A percentile compares a stretch with the other conserved stretches of the same genome.
Evolutionary conservation across 768 basidiomycete genomes (phyloP).

Genomic region (Phylloporus arenicola): DNA sequence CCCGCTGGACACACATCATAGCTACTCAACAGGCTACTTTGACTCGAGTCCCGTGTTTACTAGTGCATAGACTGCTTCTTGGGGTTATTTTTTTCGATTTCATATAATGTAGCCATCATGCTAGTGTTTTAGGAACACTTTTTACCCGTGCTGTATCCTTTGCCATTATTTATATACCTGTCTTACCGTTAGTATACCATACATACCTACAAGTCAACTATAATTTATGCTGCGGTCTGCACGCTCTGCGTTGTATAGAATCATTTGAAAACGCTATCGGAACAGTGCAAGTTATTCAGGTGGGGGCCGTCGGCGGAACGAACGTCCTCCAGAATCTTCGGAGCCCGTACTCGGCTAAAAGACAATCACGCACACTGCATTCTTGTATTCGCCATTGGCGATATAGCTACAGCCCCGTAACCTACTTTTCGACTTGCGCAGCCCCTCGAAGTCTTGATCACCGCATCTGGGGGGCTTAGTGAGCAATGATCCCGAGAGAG

Average conservation of each 20-base stretch:
- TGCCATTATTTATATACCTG: slow-evolving; percentile 20
- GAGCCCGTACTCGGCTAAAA: neutral
- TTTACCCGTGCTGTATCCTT: slow-evolving; percentile 24
- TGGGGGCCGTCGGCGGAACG: neutral
- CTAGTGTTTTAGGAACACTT: slow-evolving; percentile 14
- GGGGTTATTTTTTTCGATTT: neutral
- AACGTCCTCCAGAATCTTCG: neutral
- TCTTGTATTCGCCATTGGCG: neutral
- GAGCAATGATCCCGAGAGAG: neutral
- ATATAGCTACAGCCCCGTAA: neutral
- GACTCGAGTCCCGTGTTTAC: slow-evolving; percentile 22
- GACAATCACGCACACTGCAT: neutral
- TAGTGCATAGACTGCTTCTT: slow-evolving; percentile 13
- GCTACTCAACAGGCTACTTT: slow-evolving; percentile 18
- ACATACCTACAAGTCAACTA: neutral
- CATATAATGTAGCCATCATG: slow-evolving; percentile 21
- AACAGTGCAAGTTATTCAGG: neutral
- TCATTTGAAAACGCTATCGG: neutral
- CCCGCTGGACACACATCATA: slow-evolving; percentile 18
- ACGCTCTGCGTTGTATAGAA: neutral
- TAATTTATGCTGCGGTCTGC: slow-evolving; percentile 16
- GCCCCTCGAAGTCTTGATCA: neutral
- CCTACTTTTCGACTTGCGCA: too few species aligned
- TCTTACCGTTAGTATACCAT: slow-evolving; percentile 13
- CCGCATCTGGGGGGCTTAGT: neutral